A percentile compares a stretch with the other conserved stretches of the same genome.
These are phyloP conservation scores for Pichia paraexigua DNA, from an alignment of 805 yeast genomes.

Conservation along the genomic window DNA sequence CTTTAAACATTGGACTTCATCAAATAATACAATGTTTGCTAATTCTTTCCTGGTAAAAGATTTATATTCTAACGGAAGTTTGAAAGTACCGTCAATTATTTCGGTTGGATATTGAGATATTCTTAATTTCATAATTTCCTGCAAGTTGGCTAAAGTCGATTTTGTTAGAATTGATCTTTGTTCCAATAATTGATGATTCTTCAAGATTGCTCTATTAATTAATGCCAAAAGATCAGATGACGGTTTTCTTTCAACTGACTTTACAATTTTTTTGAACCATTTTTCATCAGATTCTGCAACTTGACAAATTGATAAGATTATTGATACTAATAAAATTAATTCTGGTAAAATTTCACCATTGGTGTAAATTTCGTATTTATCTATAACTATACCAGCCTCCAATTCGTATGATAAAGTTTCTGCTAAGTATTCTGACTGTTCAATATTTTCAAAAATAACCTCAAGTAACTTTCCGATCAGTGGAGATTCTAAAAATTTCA, in stretches of 20 bases:
- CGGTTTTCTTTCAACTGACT: constrained; percentile 14
- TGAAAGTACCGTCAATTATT: constrained; percentile 9
- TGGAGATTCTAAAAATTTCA: constrained; percentile 13
- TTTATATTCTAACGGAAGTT: constrained; percentile 14
- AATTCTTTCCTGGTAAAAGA: constrained; percentile 28
- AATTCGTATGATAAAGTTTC: constrained; percentile 23
- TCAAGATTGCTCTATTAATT: constrained; percentile 46
- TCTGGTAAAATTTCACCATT: constrained; percentile 58
- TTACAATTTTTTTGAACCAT: constrained; percentile 25
- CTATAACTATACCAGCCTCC: constrained; percentile 35
- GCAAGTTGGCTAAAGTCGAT: constrained; percentile 23
- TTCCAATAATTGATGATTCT: constrained; percentile 55
- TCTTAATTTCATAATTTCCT: constrained; percentile 29
- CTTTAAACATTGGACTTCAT: constrained; percentile 48
- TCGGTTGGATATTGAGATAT: constrained; percentile 41
- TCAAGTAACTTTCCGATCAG: constrained; percentile 23
- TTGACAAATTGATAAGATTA: constrained; percentile 34
- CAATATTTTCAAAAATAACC: constrained; percentile 32
- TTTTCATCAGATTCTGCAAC: constrained; percentile 25
- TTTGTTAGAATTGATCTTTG: constrained; percentile 37
- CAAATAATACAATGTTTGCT: constrained; percentile 48
- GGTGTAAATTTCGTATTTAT: constrained; percentile 54
- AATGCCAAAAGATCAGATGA: constrained; percentile 25
- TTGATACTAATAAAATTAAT: constrained; percentile 44
- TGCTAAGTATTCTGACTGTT: constrained; percentile 26